These are phyloP conservation scores for Yamadazyma sp. DNA, from an alignment of 1,139 yeast genomes.

Conservation along the genomic window DNA sequence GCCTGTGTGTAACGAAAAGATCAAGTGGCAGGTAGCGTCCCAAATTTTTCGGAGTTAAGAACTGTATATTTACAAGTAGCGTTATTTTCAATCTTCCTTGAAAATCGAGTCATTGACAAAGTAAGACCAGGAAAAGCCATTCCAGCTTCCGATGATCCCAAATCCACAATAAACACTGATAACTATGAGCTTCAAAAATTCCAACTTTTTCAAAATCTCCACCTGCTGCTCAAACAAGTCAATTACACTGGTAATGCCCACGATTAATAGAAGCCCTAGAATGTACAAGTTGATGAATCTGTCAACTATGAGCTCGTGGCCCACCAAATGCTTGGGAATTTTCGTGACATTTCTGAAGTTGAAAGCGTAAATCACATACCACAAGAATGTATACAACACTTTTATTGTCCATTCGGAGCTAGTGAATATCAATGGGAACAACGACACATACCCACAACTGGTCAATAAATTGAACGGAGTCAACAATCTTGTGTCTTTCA, in stretches of 20 bases:
- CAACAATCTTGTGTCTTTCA: conserved; percentile 68
- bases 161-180: conserved; percentile 83
- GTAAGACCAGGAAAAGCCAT: conserved; percentile 84
- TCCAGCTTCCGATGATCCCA: conserved; percentile 87
- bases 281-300: conserved; percentile 68
- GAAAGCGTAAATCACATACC: conserved; percentile 78
- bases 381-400: conserved; percentile 73
- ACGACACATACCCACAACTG: conserved; percentile 81
- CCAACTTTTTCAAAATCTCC: conserved; percentile 51
- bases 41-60: neutral
- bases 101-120: conserved; percentile 60
- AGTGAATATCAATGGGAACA: conserved; percentile 85
- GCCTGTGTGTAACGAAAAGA: no score
- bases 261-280: conserved; percentile 66
- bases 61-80: neutral
- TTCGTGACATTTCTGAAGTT: conserved; percentile 67
- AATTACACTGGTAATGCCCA: conserved; percentile 52
- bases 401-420: conserved; percentile 79
- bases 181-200: conserved; percentile 77
- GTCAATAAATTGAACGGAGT: conserved; percentile 66
- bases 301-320: conserved; percentile 58
- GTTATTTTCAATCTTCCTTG: conserved; percentile 7
- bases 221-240: conserved; percentile 57
- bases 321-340: conserved; percentile 52
- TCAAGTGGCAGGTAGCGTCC: no score